Evolutionary conservation across 345 rosid species (phyloP).

Genomic region (Fremontodendron californicum): DNA sequence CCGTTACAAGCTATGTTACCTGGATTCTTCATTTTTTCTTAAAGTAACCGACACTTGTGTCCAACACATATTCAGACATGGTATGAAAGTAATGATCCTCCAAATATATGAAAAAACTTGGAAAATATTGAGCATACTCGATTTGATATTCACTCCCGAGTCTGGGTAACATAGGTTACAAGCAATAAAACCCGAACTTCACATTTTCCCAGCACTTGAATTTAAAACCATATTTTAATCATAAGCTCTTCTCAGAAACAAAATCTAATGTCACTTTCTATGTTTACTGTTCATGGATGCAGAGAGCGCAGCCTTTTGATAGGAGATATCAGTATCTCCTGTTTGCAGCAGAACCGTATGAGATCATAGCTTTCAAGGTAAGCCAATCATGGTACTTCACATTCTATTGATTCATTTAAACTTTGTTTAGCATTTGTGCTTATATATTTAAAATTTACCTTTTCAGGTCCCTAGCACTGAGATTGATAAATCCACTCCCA

Average conservation of each 20-base stretch:
- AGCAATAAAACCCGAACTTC: neutral
- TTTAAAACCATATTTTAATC: neutral
- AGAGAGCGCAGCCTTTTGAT: slow-evolving; percentile 80
- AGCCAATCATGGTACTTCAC: neutral
- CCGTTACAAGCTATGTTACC: too few species aligned
- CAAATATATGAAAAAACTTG: too few species aligned
- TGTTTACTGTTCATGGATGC: slow-evolving; percentile 22
- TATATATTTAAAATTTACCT: neutral
- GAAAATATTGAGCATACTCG: too few species aligned
- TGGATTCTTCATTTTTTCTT: too few species aligned
- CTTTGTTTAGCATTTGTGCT: neutral
- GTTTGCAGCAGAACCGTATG: slow-evolving; percentile 96
- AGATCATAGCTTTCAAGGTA: slow-evolving; percentile 94
- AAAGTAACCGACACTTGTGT: too few species aligned
- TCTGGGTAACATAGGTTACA: too few species aligned
- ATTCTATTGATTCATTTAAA: slow-evolving; percentile 2
- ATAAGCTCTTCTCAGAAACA: neutral
- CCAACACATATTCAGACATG: too few species aligned
- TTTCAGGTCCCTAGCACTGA: slow-evolving; percentile 97
- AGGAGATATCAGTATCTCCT: slow-evolving; percentile 85
- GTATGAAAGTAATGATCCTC: too few species aligned
- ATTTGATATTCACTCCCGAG: too few species aligned
- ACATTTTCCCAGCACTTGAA: neutral
- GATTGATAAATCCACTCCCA: slow-evolving; percentile 93
- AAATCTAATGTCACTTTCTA: neutral